Conservation (phyloP, 2,329 filamentous ascomycete genomes). For the Curvularia spicifera region DNA sequence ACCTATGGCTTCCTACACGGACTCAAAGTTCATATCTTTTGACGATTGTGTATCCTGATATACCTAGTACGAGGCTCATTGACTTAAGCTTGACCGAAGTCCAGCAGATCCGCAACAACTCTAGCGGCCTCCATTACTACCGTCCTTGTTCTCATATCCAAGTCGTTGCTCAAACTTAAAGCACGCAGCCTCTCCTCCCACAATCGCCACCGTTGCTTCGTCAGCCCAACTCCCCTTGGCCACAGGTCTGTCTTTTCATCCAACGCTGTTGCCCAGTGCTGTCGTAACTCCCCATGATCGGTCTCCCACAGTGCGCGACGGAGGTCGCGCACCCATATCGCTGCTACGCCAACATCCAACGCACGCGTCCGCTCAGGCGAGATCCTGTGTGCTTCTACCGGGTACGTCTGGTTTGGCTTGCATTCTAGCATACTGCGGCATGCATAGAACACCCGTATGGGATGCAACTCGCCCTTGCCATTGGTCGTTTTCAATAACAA, state of each 20-base stretch:
- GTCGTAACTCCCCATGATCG: background rate
- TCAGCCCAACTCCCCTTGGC: conserved; percentile 6
- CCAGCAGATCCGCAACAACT: background rate
- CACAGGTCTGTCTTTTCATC: conserved; percentile 1
- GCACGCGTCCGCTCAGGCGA: background rate
- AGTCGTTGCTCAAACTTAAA: background rate
- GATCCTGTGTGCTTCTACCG: background rate
- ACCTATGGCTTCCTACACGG: too few species aligned
- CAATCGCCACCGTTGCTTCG: conserved; percentile 5
- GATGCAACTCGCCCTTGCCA: background rate
- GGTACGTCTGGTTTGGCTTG: background rate
- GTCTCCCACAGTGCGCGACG: background rate
- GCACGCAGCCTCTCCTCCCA: conserved; percentile 6
- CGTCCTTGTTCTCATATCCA: background rate
- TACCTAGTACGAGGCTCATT: too few species aligned
- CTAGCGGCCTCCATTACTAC: background rate
- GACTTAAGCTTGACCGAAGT: background rate
- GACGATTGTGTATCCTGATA: too few species aligned
- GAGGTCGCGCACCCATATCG: conserved; percentile 10
- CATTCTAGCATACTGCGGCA: background rate
- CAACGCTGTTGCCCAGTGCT: background rate
- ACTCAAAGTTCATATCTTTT: too few species aligned
- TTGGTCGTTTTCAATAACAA: background rate
- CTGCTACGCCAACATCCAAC: conserved; percentile 8
- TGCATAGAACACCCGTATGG: background rate